Evolutionary conservation across 306 rosid species (phyloP), one percentile per base, ranked within the genome.

Genomic region (Sicyos baderoa): DNA sequence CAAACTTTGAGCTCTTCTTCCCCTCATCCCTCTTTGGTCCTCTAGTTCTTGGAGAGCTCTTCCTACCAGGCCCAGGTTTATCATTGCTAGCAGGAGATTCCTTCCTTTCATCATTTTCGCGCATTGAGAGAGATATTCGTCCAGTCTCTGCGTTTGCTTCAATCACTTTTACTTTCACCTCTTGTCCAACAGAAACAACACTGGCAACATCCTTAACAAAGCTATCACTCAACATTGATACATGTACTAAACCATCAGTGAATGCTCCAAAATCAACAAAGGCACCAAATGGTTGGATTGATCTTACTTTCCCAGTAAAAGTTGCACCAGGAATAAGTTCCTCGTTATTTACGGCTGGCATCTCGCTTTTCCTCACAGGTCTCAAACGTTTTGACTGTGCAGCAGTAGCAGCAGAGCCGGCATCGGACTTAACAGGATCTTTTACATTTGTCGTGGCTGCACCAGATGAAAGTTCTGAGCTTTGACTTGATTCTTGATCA

Each of bases 201-300:
- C 81, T 88, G 3, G 86, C 80, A 63, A 94, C 88, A 74, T 94
- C 99, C 83, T 86, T 86, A 73, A 94, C 95, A 51, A 55, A 94
- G 82, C 74, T 62, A 81, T 90, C 99, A 76, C 96, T 90, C 83
- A 94, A 73, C 89, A 78, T 84, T 13, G 99, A 94, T 65, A 94
- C 92, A 78, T 94, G 99, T 68, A 94, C 92, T 42, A 94, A 90
- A 61, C 99, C 99, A 54, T 94, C 97, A 2, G 97, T 85, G 78
- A 94, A 90, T 67, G 99, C 99, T 71, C 99, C 99, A 54, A 94
- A 77, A 80, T 94, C 99, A 78, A 94, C 71, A 64, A 94, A 94
- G 50, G 97, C 99, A 70, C 99, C 99, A 79, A 94, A 94, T 69
- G 97, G 95, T 75, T 85, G 97, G 76, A 90, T 74, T 66, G 99